Evolutionary conservation across 2,329 filamentous ascomycete genomes (phyloP).

Genomic region (Verticillium dahliae): DNA sequence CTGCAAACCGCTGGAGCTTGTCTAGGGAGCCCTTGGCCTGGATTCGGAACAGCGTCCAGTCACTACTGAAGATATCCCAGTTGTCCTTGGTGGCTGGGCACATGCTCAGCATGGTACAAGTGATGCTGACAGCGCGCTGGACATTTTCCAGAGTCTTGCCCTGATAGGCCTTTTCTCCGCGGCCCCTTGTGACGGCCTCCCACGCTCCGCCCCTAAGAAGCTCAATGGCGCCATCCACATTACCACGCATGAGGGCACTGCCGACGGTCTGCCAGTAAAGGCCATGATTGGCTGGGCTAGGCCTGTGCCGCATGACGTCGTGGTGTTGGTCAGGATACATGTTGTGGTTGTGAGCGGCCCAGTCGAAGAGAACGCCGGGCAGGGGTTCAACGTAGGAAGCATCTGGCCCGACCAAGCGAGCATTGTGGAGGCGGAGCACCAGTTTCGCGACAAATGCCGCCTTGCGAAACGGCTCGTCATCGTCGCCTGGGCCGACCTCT

Average conservation of each 20-base stretch:
- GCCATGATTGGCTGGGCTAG: slow-evolving; percentile 68
- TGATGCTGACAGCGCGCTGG: slow-evolving; percentile 61
- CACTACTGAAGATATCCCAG: slow-evolving; percentile 76
- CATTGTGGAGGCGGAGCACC: slow-evolving; percentile 73
- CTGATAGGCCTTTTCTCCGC: slow-evolving; percentile 61
- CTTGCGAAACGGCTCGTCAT: slow-evolving; percentile 61
- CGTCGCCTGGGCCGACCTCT: slow-evolving; percentile 59
- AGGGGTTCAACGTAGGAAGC: slow-evolving; percentile 42
- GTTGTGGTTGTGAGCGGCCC: slow-evolving; percentile 72
- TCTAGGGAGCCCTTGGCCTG: slow-evolving; percentile 63
- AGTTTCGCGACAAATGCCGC: slow-evolving; percentile 74
- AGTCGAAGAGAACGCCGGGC: slow-evolving; percentile 74
- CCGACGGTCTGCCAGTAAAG: slow-evolving; percentile 85
- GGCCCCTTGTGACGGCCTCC: slow-evolving; percentile 64
- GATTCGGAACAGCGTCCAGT: slow-evolving; percentile 80
- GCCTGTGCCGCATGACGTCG: slow-evolving; percentile 55
- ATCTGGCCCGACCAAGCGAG: slow-evolving; percentile 31
- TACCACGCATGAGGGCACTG: slow-evolving; percentile 67
- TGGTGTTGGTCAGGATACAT: slow-evolving; percentile 62
- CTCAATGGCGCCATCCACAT: slow-evolving; percentile 58
- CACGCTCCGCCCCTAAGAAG: slow-evolving; percentile 73
- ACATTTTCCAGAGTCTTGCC: slow-evolving; percentile 74
- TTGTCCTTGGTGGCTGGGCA: slow-evolving; percentile 53
- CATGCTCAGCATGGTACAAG: slow-evolving; percentile 61
- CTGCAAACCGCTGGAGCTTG: slow-evolving; percentile 70